Percentiles rank a stretch among this genome's conserved stretches.
Conservation (phyloP, 345 rosid species). For the Moricandia moricandioides region DNA sequence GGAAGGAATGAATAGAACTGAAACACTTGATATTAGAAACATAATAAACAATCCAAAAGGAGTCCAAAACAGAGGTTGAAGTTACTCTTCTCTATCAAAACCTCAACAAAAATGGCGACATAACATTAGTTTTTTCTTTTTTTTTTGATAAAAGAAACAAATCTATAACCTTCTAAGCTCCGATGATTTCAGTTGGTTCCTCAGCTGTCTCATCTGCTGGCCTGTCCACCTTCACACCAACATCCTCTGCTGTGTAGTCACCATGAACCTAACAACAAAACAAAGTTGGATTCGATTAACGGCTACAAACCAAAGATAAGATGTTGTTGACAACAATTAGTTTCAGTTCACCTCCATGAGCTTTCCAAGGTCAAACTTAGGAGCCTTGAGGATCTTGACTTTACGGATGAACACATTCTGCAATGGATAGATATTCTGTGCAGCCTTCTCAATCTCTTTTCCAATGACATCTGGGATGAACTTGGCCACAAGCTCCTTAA, state of each 20-base stretch:
- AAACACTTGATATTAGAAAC: background rate
- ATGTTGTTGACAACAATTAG: background rate
- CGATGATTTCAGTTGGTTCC: slow-evolving; percentile 31
- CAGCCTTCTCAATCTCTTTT: slow-evolving; percentile 79
- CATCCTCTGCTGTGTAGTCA: slow-evolving; percentile 35
- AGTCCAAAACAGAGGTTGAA: slow-evolving; percentile 11
- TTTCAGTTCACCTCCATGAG: slow-evolving; percentile 66
- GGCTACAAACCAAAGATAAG: background rate
- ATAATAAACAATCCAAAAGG: slow-evolving; percentile 21
- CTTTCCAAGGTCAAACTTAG: slow-evolving; percentile 94
- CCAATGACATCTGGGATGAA: slow-evolving; percentile 86
- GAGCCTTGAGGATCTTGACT: slow-evolving; percentile 89
- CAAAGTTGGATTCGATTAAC: background rate
- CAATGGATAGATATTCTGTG: slow-evolving; percentile 68
- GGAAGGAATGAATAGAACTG: background rate
- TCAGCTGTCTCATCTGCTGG: slow-evolving; percentile 30
- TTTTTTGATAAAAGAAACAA: background rate
- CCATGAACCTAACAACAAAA: slow-evolving; percentile 32
- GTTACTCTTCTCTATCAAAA: background rate
- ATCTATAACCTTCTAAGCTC: slow-evolving; percentile 32
- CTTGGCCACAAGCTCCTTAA: slow-evolving; percentile 72
- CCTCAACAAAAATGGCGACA: slow-evolving; percentile 11
- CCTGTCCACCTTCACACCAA: slow-evolving; percentile 40
- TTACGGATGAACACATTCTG: slow-evolving; percentile 89
- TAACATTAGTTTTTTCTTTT: slow-evolving; percentile 7